A percentile compares a stretch with the other conserved stretches of the same genome.
phyloP scores from a whole-genome alignment of 345 rosid species.

The Aquilaria malaccensis region DNA sequence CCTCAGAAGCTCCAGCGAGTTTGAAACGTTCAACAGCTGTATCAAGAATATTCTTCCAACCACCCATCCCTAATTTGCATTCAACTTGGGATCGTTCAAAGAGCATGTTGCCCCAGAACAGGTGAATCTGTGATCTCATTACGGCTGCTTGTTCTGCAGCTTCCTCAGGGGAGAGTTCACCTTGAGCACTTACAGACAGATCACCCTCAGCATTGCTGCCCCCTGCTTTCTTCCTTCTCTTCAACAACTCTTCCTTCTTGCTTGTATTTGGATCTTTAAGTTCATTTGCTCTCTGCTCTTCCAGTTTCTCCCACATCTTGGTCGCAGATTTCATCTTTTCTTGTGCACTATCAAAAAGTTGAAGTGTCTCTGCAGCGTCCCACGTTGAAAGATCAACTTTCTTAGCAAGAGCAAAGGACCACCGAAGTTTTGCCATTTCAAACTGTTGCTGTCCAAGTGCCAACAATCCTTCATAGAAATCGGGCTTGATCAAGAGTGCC shows the following conservation, averaged over 20 bases:
- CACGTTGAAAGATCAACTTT: constrained; percentile 69
- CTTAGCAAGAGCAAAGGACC: constrained; percentile 81
- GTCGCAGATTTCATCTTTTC: constrained; percentile 94
- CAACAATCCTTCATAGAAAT: constrained; percentile 90
- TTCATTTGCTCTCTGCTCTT: constrained; percentile 67
- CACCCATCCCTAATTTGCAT: constrained; percentile 63
- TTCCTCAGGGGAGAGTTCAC: constrained; percentile 62
- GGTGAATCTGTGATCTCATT: constrained; percentile 97
- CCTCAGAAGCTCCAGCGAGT: constrained; percentile 92
- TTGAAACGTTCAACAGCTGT: constrained; percentile 77
- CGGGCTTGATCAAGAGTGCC: constrained; percentile 78
- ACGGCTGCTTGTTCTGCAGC: constrained; percentile 95
- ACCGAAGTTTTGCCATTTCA: constrained; percentile 97
- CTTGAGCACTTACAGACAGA: constrained; percentile 27
- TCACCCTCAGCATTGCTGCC: constrained; percentile 41
- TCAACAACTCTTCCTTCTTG: constrained; percentile 72
- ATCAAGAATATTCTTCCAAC: constrained; percentile 79
- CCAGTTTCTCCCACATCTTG: constrained; percentile 95
- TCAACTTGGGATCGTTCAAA: constrained; percentile 98
- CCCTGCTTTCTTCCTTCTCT: constrained; percentile 73
- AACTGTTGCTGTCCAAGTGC: constrained; percentile 96
- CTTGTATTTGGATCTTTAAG: constrained; percentile 55
- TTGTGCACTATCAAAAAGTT: constrained; percentile 77
- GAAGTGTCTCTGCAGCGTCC: constrained; percentile 71
- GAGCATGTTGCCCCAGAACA: constrained; percentile 97